Base-by-base conservation (phyloP, 768 basidiomycete genomes). In the Lactarius evosmus region DNA sequence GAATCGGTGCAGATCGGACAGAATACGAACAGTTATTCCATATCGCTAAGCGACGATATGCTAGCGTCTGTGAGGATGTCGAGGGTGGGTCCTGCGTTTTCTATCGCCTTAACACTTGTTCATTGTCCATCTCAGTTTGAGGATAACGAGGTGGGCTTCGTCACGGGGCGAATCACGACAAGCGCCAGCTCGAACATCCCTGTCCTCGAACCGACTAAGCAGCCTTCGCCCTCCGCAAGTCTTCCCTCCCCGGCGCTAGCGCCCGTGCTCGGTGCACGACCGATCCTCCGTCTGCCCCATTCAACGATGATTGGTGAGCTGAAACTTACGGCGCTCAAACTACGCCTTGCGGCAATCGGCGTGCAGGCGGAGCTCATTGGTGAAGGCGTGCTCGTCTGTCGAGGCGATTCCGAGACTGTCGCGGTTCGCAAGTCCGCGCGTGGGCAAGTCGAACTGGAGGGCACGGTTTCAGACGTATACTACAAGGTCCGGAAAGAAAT, bases 291-390 rank as follows among this genome's bases (percentile, higher is more conserved):
- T 2, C 79, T 98, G 3, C 93, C 94, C 1, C 85, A 87, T 63
- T 95, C 96, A 0, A 91, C 95, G 7, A 96, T 98, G 88, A 97
- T 99, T 61, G 97, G 97, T 56, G 97, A 98, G 71, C 83, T 99
- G 46, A 95, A 97, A 73, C 79, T 99, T 32, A 95, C 94, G 0
- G 83, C 85, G 2, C 82, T 99, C 53, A 97, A 98, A 74, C 74
- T 86, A n/a, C 85, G 87, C 6, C 80, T 99, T 25, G 80, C 85
- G 5, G 74, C 84, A 2, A 77, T 93, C 3, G 87, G 88, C 11
- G 86, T 98, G 52, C 88, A 91, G 50, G 93, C 95, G 0, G 95
- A 98, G 74, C 87, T 98, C 61, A 88, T 95, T n/a, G 96, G 96
- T 27, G 96, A 98, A 76, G 97, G 97, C 78, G 90, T 96, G 9